Evolutionary conservation across 371 early-diverging fungal species (phyloP), one percentile per base, ranked within the genome.

Genomic region (Basidiobolus meristosporus): DNA sequence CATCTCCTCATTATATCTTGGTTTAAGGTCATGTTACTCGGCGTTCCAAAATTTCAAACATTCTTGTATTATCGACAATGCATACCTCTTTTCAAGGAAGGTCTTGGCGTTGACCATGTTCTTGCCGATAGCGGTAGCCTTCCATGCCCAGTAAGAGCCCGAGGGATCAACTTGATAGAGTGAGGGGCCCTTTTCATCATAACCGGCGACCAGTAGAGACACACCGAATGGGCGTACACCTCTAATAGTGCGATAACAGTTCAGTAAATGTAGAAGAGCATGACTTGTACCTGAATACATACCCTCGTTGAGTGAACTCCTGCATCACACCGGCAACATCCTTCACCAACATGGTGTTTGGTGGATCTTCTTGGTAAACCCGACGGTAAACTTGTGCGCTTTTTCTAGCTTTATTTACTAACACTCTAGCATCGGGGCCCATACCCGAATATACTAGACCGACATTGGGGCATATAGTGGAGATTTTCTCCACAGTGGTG

Each of bases 221-320:
- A 98, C 99, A 43, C 99, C 99, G 59, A 98, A 98, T 5, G 99
- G 99, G 45, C 98, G 80, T 26, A 98, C 98, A 67, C 99, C 99
- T 59, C 91, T 86, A 43, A 28, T 33, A 21, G 19, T 30, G 11
- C 20, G 19, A 7, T 14, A 16, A 22, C 17, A 38, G 20, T 30
- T 4, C 18, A 18, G 9, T 2, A 39, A 16, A 20, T 7, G 2
- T 34, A n/a, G n/a, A n/a, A n/a, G n/a, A n/a, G n/a, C n/a, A n/a
- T 44, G 22, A 14, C 18, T 20, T 41, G 6, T 29, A 26, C 30
- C 11, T 14, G 21, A 31, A 18, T 20, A 47, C 68, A 51, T 68
- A 83, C 89, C 96, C 96, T 63, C 83, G 80, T 63, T 98, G 98
- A 31, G 98, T 98, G 52, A 79, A 98, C 62, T 96, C 98, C 56